Conservation (phyloP, 176 grass and related monocot genomes). For the Avena atlantica region DNA sequence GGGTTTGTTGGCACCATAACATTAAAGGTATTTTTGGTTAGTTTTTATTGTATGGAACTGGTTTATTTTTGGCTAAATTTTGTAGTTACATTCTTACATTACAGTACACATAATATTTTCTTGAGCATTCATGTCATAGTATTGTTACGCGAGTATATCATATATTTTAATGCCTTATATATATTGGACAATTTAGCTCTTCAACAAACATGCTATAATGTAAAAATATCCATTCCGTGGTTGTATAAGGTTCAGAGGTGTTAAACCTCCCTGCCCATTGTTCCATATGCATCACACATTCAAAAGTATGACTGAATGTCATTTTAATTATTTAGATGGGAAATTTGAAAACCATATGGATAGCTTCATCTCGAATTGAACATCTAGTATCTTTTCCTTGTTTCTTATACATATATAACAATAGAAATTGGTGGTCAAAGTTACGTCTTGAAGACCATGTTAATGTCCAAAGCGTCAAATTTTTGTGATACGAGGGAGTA, state of each 20-base stretch:
- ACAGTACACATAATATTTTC: not conserved
- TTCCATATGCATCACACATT: not conserved
- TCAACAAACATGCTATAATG: not conserved
- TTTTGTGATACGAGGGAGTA: not conserved
- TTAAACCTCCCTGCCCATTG: not conserved
- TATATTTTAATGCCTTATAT: slow-evolving; percentile 29
- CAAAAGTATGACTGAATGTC: not conserved
- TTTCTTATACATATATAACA: not conserved
- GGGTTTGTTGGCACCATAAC: slow-evolving; percentile 99
- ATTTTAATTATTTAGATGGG: not conserved
- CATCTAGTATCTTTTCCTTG: not conserved
- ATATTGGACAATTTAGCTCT: slow-evolving; percentile 5
- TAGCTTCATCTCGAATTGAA: not conserved
- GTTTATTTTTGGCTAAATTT: slow-evolving; percentile 31
- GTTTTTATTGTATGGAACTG: slow-evolving; percentile 31
- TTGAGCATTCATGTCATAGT: not conserved
- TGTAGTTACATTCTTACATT: not conserved
- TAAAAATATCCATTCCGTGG: not conserved
- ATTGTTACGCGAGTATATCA: not conserved
- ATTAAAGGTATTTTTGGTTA: slow-evolving; percentile 68
- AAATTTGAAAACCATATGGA: not conserved
- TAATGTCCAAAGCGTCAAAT: not conserved
- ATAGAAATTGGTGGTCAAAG: not conserved
- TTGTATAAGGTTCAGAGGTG: slow-evolving; percentile 1
- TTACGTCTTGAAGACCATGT: not conserved